These are phyloP conservation scores for Neospermospora avenae DNA, from an alignment of 2,329 filamentous ascomycete species.

Conservation along the genomic window DNA sequence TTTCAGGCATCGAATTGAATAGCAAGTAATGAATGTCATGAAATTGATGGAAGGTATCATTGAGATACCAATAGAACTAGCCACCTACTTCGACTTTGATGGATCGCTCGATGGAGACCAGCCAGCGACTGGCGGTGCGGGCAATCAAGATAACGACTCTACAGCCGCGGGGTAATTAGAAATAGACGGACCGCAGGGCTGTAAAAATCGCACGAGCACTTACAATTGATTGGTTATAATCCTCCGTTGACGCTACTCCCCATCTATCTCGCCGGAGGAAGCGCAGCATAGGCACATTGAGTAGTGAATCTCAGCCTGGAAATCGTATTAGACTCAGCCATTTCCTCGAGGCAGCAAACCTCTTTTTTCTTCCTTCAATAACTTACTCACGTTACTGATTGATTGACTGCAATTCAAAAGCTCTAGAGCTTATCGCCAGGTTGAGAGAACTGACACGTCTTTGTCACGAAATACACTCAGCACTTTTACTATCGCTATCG, in stretches of 20 bases:
- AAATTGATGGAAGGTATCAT: no score
- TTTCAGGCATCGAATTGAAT: no score
- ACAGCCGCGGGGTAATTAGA: no score
- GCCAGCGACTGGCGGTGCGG: no score
- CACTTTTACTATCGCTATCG: neutral
- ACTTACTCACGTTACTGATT: neutral
- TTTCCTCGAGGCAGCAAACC: slow-evolving; percentile 15
- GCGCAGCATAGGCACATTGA: neutral
- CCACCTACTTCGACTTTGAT: no score
- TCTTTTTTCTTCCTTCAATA: neutral
- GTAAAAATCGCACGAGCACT: no score
- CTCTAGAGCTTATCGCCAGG: slow-evolving; percentile 7
- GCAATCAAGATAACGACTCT: no score
- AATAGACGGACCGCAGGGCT: no score
- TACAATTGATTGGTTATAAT: no score
- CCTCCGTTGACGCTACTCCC: neutral
- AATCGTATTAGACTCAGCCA: neutral
- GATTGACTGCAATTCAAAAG: neutral
- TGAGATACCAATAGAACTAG: no score
- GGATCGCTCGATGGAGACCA: no score
- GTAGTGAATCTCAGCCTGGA: neutral
- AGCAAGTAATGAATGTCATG: no score
- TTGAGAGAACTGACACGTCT: slow-evolving; percentile 9
- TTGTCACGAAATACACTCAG: neutral
- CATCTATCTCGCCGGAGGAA: neutral